A percentile compares a stretch with the other conserved stretches of the same genome.
Conservation (phyloP, 208 protist genomes). For the Trypanosoma theileri region DNA sequence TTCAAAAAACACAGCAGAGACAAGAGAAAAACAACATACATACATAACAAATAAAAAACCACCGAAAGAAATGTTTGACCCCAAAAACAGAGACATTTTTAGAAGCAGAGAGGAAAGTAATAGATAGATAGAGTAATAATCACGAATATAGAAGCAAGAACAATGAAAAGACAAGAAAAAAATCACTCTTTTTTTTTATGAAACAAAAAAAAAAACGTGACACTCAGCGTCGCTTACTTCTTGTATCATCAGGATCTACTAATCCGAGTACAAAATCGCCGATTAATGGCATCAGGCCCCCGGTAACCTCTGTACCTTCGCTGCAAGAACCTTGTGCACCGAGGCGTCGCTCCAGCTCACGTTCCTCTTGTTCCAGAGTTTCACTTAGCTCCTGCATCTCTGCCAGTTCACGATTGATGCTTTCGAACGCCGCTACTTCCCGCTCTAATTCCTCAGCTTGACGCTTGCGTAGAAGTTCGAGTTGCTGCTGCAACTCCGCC, state of each 20-base stretch:
- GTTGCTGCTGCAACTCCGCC: conserved; percentile 39
- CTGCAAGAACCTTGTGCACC: conserved; percentile 14
- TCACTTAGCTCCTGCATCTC: conserved; percentile 37
- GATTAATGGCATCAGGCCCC: conserved; percentile 19
- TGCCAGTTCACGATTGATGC: conserved; percentile 33
- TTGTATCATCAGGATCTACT: conserved; percentile 43
- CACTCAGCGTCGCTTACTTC: conserved; percentile 20
- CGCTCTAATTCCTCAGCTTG: conserved; percentile 35
- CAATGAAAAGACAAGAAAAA: neutral
- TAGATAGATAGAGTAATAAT: neutral
- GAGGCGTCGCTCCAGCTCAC: conserved; percentile 32
- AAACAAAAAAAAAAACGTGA: conserved; percentile 15
- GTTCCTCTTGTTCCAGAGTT: conserved; percentile 37
- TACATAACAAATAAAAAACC: neutral
- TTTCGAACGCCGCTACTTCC: conserved; percentile 27
- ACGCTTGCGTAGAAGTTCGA: conserved; percentile 30
- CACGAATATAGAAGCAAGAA: neutral
- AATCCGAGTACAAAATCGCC: conserved; percentile 31
- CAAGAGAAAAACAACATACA: neutral
- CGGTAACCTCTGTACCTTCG: neutral
- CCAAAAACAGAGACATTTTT: neutral
- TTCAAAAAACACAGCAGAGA: no score
- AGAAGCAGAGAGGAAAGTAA: neutral
- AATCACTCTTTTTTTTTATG: neutral
- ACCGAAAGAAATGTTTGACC: neutral